phyloP scores from a whole-genome alignment of 495 filamentous ascomycete species.

The Cairneyella variabilis region DNA sequence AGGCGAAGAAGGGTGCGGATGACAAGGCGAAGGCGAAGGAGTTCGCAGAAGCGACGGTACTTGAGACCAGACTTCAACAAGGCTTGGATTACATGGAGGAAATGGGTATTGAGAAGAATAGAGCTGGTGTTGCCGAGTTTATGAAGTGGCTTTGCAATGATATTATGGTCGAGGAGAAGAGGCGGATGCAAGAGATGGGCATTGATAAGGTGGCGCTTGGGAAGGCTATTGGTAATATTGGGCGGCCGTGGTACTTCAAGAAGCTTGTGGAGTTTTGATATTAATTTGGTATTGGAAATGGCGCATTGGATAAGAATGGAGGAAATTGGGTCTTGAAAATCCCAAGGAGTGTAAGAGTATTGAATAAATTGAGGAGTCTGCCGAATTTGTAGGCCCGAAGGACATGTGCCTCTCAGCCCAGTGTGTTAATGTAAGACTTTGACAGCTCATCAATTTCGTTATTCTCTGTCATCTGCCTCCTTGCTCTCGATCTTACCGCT shows the following conservation, averaged over 20 bases:
- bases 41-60: slow-evolving; percentile 18
- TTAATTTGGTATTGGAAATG: too few relatives aligned
- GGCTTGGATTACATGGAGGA: slow-evolving; percentile 31
- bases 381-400: too few relatives aligned
- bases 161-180: slow-evolving; percentile 12
- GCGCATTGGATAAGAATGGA: too few relatives aligned
- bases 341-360: too few relatives aligned
- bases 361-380: too few relatives aligned
- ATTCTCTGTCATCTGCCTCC: too few relatives aligned
- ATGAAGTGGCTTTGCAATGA: slow-evolving; percentile 15
- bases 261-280: background rate
- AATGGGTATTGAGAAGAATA: slow-evolving; percentile 8
- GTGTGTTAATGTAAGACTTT: too few relatives aligned
- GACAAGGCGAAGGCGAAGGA: slow-evolving; percentile 6
- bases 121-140: background rate
- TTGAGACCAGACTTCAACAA: slow-evolving; percentile 26
- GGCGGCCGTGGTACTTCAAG: slow-evolving; percentile 16
- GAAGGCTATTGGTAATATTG: slow-evolving; percentile 7
- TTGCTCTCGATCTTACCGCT: too few relatives aligned
- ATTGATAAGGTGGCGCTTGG: slow-evolving; percentile 2
- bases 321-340: too few relatives aligned
- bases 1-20: slow-evolving; percentile 7
- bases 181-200: background rate
- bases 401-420: too few relatives aligned
- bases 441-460: too few relatives aligned